These are phyloP conservation scores for Phytophthora aleatoria DNA, from an alignment of 352 stramenopile species.

Conservation along the genomic window DNA sequence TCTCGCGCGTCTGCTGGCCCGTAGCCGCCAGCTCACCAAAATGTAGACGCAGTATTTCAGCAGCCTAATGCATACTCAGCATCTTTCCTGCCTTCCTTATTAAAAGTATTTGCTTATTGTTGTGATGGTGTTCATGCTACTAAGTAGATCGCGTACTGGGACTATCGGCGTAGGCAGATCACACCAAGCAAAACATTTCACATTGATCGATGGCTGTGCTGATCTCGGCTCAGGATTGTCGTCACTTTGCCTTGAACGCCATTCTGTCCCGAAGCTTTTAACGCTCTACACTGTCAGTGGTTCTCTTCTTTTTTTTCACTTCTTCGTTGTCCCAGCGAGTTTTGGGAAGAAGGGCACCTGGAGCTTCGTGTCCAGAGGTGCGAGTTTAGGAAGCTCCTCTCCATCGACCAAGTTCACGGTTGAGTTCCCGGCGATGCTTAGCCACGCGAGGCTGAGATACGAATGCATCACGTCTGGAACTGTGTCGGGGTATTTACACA, in stretches of 20 bases:
- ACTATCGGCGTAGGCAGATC: neutral
- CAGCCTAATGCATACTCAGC: conserved; percentile 9
- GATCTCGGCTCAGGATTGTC: too few relatives aligned
- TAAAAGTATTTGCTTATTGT: neutral
- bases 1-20: conserved; percentile 68
- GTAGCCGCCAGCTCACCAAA: conserved; percentile 33
- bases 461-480: conserved; percentile 92
- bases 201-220: too few relatives aligned
- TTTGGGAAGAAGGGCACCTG: conserved; percentile 77
- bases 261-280: too few relatives aligned
- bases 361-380: conserved; percentile 72
- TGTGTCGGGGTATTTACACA: conserved; percentile 81
- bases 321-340: conserved; percentile 13
- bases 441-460: conserved; percentile 90
- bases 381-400: conserved; percentile 45
- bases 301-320: conserved; percentile 5
- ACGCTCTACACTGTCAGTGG: conserved; percentile 10
- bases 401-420: conserved; percentile 14
- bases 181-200: too few relatives aligned
- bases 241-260: too few relatives aligned
- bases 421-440: conserved; percentile 77
- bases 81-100: neutral
- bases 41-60: conserved; percentile 17
- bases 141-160: neutral
- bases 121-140: neutral